These are phyloP conservation scores for Phytopythium kandeliae DNA, from an alignment of 352 stramenopile species.

Conservation along the genomic window DNA sequence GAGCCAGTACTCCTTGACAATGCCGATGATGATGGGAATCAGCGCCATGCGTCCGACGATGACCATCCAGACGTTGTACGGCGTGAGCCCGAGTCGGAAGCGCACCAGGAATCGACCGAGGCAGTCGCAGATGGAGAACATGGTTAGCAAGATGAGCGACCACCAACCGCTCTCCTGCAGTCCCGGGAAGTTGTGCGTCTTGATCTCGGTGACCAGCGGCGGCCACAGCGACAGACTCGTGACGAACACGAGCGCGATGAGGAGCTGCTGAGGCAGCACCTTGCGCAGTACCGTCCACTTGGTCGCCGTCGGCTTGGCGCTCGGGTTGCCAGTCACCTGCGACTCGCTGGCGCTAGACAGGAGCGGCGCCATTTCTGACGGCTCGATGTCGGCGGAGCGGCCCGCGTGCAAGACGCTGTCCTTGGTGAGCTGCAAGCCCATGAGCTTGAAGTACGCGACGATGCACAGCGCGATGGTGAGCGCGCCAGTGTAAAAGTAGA, in stretches of 20 bases:
- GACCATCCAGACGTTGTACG: slow-evolving; percentile 57
- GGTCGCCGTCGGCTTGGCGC: slow-evolving; percentile 17
- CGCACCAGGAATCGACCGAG: slow-evolving; percentile 65
- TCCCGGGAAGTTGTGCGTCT: slow-evolving; percentile 69
- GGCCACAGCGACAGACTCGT: slow-evolving; percentile 72
- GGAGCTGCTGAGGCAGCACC: slow-evolving; percentile 50
- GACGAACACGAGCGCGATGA: slow-evolving; percentile 71
- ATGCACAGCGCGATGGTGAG: slow-evolving; percentile 79
- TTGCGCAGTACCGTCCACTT: slow-evolving; percentile 71
- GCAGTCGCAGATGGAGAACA: slow-evolving; percentile 74
- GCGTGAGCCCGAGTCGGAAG: slow-evolving; percentile 54
- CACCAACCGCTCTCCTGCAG: slow-evolving; percentile 74
- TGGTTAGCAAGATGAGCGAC: slow-evolving; percentile 72
- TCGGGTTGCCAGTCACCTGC: neutral
- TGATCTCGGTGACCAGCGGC: slow-evolving; percentile 77
- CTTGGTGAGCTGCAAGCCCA: slow-evolving; percentile 47
- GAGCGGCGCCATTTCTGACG: slow-evolving; percentile 48
- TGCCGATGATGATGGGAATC: slow-evolving; percentile 61
- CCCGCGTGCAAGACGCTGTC: slow-evolving; percentile 34
- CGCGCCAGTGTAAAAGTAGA: slow-evolving; percentile 82
- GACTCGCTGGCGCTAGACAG: slow-evolving; percentile 13
- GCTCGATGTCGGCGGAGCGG: slow-evolving; percentile 34
- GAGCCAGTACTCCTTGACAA: slow-evolving; percentile 63
- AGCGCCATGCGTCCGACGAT: slow-evolving; percentile 55
- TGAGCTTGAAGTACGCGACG: slow-evolving; percentile 61